These are phyloP conservation scores for Cinnamomum chago DNA, from an alignment of 164 flowering plant genomes.

Conservation along the genomic window DNA sequence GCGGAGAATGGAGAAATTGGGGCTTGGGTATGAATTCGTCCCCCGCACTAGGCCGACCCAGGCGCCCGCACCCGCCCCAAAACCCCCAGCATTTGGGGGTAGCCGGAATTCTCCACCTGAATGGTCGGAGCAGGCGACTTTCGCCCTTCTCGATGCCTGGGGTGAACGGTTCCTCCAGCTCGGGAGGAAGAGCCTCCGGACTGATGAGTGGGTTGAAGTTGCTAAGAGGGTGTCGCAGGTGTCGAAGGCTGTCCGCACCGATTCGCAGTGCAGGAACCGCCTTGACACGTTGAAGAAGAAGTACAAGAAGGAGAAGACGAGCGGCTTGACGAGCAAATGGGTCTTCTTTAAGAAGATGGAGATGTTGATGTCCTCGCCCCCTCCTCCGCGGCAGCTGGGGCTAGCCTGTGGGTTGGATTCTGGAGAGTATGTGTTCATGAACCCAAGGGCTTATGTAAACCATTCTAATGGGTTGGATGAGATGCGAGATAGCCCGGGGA, in stretches of 20 bases:
- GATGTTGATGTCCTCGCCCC: slow-evolving; percentile 34
- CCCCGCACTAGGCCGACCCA: slow-evolving; percentile 27
- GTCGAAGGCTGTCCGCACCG: slow-evolving; percentile 37
- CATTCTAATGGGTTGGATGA: slow-evolving; percentile 77
- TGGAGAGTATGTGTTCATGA: slow-evolving; percentile 84
- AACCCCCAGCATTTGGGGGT: slow-evolving; percentile 2
- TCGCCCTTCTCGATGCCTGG: slow-evolving; percentile 71
- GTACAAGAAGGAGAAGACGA: slow-evolving; percentile 72
- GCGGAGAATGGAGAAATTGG: slow-evolving; percentile 39
- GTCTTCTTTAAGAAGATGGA: slow-evolving; percentile 81
- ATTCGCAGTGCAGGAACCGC: slow-evolving; percentile 61
- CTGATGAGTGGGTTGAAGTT: slow-evolving; percentile 85
- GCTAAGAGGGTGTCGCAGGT: slow-evolving; percentile 65
- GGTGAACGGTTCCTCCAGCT: slow-evolving; percentile 72
- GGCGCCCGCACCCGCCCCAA: slow-evolving; percentile 4
- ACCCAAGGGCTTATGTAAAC: slow-evolving; percentile 64
- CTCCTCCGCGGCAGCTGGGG: slow-evolving; percentile 36
- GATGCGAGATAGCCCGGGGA: slow-evolving; percentile 84
- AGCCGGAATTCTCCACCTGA: slow-evolving; percentile 24
- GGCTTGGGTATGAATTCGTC: slow-evolving; percentile 37
- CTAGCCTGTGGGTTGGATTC: slow-evolving; percentile 90
- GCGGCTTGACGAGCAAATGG: slow-evolving; percentile 47
- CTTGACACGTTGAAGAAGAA: slow-evolving; percentile 78
- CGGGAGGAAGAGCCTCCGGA: slow-evolving; percentile 82
- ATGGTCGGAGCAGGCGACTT: slow-evolving; percentile 69